Evolutionary conservation across 202 grass and related monocot genomes (phyloP), one percentile per base, ranked within the genome.

Genomic region (Alloteropsis angusta): DNA sequence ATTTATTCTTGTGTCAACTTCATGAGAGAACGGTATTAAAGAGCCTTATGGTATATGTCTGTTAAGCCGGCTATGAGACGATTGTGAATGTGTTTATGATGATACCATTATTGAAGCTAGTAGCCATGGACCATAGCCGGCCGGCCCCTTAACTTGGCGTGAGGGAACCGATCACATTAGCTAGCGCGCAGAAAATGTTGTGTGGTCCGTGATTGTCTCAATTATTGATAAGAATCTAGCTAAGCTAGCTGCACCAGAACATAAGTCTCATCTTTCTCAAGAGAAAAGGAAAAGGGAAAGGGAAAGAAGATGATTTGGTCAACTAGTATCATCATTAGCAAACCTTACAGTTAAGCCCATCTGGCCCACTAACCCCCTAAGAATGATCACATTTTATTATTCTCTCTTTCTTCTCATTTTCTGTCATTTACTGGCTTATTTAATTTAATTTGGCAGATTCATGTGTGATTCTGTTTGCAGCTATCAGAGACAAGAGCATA

Each of bases 191-290:
- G 67, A 71, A 72, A 78, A 72, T 45, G 19, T 2, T 64, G 75
- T 85, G 68, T 79, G 48, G 74, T 47, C 74, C 56, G 65, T 37
- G 72, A 22, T 77, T 65, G 73, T 28, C 21, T 39, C 85, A 83
- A 83, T 83, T 67, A 87, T 87, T 78, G 49, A 63, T 16, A 44
- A 37, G 66, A 57, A 80, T 79, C 28, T 30, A 30, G 1, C 76
- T 80, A 66, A 30, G 1, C 76, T 80, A 66, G 68, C 22, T 56
- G 58, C 75, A 65, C 49, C n/a, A 56, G 15, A 77, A 26, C 16
- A 66, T 44, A 65, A 55, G 53, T 64, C 36, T 52, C 62, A 65
- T 65, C 60, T 82, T 71, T 77, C 56, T 47, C 65, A 14, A 55
- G 7, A 59, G 34, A 43, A 52, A 49, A 25, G 80, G 17, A 25